These are phyloP conservation scores for Lolium rigidum DNA, from an alignment of 176 grass and related monocot species.

Conservation along the genomic window DNA sequence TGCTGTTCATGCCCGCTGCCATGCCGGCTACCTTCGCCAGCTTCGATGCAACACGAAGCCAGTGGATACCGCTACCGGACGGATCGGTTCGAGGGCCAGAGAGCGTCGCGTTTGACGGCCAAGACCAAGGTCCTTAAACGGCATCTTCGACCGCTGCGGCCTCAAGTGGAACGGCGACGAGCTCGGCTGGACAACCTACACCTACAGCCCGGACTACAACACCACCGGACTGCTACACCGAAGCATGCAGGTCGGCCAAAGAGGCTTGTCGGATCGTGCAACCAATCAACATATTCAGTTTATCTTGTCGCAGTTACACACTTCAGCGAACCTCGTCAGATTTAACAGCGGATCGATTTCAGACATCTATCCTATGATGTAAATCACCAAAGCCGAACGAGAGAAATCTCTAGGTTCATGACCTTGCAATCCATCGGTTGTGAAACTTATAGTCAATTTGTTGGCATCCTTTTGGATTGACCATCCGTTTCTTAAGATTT, in stretches of 20 bases:
- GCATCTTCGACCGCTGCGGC: slow-evolving; percentile 67
- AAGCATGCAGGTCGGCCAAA: not conserved
- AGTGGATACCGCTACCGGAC: not conserved
- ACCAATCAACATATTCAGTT: not conserved
- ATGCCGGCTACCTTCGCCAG: not conserved
- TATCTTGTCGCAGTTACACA: not conserved
- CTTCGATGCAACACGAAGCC: not conserved
- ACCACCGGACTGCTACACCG: not conserved
- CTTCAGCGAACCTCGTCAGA: not conserved
- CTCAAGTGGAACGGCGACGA: slow-evolving; percentile 53
- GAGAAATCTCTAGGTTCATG: not conserved
- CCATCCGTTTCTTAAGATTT: slow-evolving; percentile 7
- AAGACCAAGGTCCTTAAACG: slow-evolving; percentile 45
- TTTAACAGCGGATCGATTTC: slow-evolving; percentile 28
- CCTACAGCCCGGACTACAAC: not conserved
- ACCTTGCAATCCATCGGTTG: not conserved
- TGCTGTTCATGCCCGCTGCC: not conserved
- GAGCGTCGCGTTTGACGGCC: not conserved
- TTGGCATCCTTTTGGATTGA: slow-evolving; percentile 4
- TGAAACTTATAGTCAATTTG: not conserved
- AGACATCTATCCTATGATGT: not conserved
- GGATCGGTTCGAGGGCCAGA: not conserved
- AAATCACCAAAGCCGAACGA: not conserved
- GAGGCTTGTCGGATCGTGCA: not conserved
- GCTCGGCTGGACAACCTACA: not conserved